Percentiles rank a stretch among this genome's conserved stretches.
These are phyloP conservation scores for Paxillus involutus DNA, from an alignment of 768 basidiomycete genomes.

Conservation along the genomic window DNA sequence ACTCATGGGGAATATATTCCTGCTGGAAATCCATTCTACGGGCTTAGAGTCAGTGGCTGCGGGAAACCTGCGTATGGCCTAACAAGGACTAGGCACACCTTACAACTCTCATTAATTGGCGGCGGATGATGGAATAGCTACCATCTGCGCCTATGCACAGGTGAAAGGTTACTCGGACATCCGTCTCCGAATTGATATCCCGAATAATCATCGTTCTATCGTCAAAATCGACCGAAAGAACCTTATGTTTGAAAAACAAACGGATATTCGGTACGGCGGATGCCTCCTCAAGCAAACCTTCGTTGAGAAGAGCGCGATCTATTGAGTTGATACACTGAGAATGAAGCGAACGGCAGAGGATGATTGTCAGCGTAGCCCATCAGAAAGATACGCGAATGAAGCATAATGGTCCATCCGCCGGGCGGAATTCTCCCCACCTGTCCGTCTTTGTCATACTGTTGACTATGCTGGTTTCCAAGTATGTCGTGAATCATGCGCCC, in stretches of 20 bases:
- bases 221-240: slow-evolving; percentile 76
- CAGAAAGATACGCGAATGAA: slow-evolving; percentile 18
- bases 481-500: slow-evolving; percentile 92
- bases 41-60: slow-evolving; percentile 17
- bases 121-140: slow-evolving; percentile 86
- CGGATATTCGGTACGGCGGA: slow-evolving; percentile 61
- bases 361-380: slow-evolving; percentile 17
- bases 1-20: slow-evolving; percentile 93
- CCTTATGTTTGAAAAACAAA: slow-evolving; percentile 80
- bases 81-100: slow-evolving; percentile 52
- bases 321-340: slow-evolving; percentile 91
- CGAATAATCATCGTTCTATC: slow-evolving; percentile 52
- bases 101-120: slow-evolving; percentile 93
- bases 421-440: slow-evolving; percentile 57
- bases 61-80: slow-evolving; percentile 17
- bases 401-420: slow-evolving; percentile 7
- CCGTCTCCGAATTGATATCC: slow-evolving; percentile 42
- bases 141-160: slow-evolving; percentile 93
- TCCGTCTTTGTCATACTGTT: slow-evolving; percentile 84
- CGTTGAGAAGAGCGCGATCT: slow-evolving; percentile 84
- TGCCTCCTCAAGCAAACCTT: slow-evolving; percentile 77
- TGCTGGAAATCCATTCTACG: slow-evolving; percentile 92
- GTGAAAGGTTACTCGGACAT: slow-evolving; percentile 59
- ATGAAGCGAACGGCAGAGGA: slow-evolving; percentile 19
- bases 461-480: slow-evolving; percentile 74